Percentiles rank a stretch among this genome's conserved stretches.
These are phyloP conservation scores for Penicillium sp. DNA, from an alignment of 2,329 filamentous ascomycete species.

Conservation along the genomic window DNA sequence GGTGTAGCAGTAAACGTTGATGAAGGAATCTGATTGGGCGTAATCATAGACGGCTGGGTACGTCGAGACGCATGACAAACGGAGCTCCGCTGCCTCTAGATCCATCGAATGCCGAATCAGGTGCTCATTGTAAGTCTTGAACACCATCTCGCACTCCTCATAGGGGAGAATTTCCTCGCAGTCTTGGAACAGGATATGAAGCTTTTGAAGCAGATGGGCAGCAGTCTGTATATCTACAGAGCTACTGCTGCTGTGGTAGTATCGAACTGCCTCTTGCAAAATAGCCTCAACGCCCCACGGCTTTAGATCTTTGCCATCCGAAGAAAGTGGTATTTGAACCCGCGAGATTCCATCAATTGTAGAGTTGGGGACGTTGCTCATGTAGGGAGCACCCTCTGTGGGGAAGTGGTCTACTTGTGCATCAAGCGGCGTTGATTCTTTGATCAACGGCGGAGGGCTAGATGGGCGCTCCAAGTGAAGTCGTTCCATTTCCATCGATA, in stretches of 20 bases:
- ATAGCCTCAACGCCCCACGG: conserved; percentile 44
- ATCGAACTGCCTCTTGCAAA: conserved; percentile 40
- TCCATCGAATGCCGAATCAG: conserved; percentile 49
- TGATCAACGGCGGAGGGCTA: conserved; percentile 38
- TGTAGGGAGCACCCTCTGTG: not conserved
- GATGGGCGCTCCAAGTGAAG: conserved; percentile 49
- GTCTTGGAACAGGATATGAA: conserved; percentile 41
- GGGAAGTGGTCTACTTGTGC: conserved; percentile 7
- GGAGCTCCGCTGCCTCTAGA: conserved; percentile 56
- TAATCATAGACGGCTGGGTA: conserved; percentile 61
- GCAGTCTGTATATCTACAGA: conserved; percentile 43
- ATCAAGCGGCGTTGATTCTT: conserved; percentile 36
- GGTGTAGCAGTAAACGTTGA: conserved; percentile 57
- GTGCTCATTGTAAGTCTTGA: conserved; percentile 59
- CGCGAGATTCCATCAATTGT: conserved; percentile 23
- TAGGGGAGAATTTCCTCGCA: conserved; percentile 42
- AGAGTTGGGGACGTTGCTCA: conserved; percentile 3
- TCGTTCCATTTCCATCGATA: conserved; percentile 21
- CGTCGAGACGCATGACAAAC: conserved; percentile 55
- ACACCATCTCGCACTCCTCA: conserved; percentile 56
- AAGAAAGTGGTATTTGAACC: conserved; percentile 33
- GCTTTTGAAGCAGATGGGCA: conserved; percentile 43
- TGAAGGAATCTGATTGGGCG: conserved; percentile 54
- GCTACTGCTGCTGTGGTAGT: conserved; percentile 40
- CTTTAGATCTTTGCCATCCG: conserved; percentile 32